Conservation (phyloP, 2,329 filamentous ascomycete genomes). For the Penicillium sp. region DNA sequence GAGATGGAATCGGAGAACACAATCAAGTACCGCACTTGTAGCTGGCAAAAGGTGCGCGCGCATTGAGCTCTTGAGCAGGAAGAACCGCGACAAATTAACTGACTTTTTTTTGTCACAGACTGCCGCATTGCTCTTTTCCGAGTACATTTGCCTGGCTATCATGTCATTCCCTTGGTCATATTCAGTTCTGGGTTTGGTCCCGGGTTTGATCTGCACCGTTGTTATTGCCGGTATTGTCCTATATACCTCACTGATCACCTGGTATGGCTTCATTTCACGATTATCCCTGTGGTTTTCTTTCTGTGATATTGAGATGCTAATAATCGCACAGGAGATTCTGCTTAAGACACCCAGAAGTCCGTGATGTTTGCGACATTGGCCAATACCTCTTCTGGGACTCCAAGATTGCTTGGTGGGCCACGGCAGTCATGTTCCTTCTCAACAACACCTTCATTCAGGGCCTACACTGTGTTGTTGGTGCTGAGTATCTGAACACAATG, state of each 20-base stretch:
- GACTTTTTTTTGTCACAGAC: slow-evolving; percentile 56
- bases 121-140: slow-evolving; percentile 84
- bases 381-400: slow-evolving; percentile 91
- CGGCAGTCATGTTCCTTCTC: slow-evolving; percentile 83
- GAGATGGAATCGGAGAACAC: slow-evolving; percentile 73
- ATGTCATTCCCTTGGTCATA: slow-evolving; percentile 98
- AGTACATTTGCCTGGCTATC: slow-evolving; percentile 90
- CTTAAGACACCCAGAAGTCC: slow-evolving; percentile 83
- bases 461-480: slow-evolving; percentile 79
- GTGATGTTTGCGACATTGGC: slow-evolving; percentile 93
- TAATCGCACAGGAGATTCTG: slow-evolving; percentile 74
- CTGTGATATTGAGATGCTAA: slow-evolving; percentile 16
- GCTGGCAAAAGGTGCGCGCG: slow-evolving; percentile 76
- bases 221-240: slow-evolving; percentile 76
- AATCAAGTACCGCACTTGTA: slow-evolving; percentile 91
- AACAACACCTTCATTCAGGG: slow-evolving; percentile 93
- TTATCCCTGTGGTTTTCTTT: not conserved
- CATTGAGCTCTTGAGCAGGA: slow-evolving; percentile 11
- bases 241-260: slow-evolving; percentile 74
- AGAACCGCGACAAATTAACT: slow-evolving; percentile 1
- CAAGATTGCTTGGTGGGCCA: slow-evolving; percentile 68
- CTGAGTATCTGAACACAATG: slow-evolving; percentile 90
- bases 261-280: slow-evolving; percentile 45
- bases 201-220: slow-evolving; percentile 79
- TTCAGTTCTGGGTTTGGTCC: slow-evolving; percentile 81